These are phyloP conservation scores for Gaeumannomyces sp. DNA, from an alignment of 2,329 filamentous ascomycete genomes.

Conservation along the genomic window DNA sequence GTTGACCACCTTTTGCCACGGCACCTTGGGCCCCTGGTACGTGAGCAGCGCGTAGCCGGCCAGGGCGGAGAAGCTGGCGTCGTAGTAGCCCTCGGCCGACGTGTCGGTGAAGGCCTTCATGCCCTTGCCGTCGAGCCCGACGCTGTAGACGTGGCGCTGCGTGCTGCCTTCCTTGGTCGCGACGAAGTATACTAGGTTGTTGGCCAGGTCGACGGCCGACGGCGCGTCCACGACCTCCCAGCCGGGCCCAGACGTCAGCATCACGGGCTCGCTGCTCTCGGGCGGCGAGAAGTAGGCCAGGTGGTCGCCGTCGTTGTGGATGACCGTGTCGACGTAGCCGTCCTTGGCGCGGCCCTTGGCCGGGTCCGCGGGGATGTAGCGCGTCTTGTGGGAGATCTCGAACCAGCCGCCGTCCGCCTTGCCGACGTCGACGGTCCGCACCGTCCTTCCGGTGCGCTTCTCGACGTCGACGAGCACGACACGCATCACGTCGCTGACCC, in stretches of 20 bases:
- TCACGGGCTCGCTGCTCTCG: conserved; percentile 71
- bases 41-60: conserved; percentile 78
- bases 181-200: conserved; percentile 86
- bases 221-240: conserved; percentile 92
- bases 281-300: conserved; percentile 88
- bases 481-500: conserved; percentile 86
- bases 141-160: conserved; percentile 86
- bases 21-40: conserved; percentile 78
- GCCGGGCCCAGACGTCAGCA: conserved; percentile 72
- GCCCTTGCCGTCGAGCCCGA: conserved; percentile 72
- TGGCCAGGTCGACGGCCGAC: conserved; percentile 74
- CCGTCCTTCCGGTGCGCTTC: conserved; percentile 65
- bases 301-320: conserved; percentile 83
- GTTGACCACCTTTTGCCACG: conserved; percentile 84
- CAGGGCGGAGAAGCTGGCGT: conserved; percentile 74
- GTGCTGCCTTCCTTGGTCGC: conserved; percentile 82
- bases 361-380: conserved; percentile 78
- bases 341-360: conserved; percentile 69
- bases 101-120: conserved; percentile 70
- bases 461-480: conserved; percentile 79
- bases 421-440: conserved; percentile 72
- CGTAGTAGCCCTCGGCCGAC: conserved; percentile 69
- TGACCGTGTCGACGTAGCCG: conserved; percentile 88
- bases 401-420: conserved; percentile 96
- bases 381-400: conserved; percentile 82